phyloP scores from a whole-genome alignment of 2,329 filamentous ascomycete genomes.

The Diplocarpon mali region DNA sequence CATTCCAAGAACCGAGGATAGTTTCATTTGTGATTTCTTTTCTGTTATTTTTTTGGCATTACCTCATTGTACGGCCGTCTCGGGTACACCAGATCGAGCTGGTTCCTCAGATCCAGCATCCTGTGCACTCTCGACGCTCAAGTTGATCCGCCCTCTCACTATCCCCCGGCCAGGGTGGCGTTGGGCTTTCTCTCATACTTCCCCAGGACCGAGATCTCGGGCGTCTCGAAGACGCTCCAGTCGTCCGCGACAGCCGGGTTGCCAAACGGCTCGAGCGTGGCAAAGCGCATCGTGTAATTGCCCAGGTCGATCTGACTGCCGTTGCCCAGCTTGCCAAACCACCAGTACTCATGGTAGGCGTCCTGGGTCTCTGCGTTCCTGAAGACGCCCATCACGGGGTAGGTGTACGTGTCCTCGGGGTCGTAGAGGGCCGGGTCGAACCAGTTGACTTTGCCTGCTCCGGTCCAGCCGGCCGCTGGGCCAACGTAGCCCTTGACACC shows the following conservation, averaged over 20 bases:
- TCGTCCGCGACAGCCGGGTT: background rate
- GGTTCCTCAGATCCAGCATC: too few species aligned
- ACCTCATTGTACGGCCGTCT: too few species aligned
- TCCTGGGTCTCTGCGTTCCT: background rate
- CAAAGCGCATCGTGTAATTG: constrained; percentile 2
- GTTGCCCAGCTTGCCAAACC: constrained; percentile 4
- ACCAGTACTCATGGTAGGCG: constrained; percentile 2
- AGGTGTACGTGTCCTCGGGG: background rate
- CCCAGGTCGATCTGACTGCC: constrained; percentile 1
- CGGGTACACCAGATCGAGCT: too few species aligned
- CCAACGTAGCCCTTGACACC: background rate
- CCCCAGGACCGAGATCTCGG: background rate
- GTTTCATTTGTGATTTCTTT: background rate
- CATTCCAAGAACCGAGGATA: too few species aligned
- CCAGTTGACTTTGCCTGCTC: background rate
- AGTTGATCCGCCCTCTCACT: too few species aligned
- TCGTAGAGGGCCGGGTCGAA: background rate
- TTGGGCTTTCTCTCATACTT: too few species aligned
- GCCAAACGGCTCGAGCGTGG: constrained; percentile 1
- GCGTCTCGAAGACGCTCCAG: constrained; percentile 2
- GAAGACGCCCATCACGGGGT: background rate
- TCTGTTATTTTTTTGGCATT: background rate
- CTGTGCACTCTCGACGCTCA: too few species aligned
- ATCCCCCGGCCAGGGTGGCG: background rate
- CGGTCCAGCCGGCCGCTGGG: background rate